phyloP scores from a whole-genome alignment of 208 protist species.

The Polymyxa betae region DNA sequence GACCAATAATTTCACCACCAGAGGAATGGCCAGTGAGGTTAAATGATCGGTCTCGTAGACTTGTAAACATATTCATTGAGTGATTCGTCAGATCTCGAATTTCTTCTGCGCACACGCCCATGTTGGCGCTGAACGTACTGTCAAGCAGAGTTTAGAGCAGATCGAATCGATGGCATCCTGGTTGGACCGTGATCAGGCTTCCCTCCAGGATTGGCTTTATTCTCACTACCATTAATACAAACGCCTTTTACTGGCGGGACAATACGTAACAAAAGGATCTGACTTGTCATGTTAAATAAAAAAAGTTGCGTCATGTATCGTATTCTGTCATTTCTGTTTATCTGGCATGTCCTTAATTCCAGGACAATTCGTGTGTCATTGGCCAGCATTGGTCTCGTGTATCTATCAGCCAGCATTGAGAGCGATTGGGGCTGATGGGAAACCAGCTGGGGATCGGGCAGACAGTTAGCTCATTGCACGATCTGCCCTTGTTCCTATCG shows the following conservation, averaged over 20 bases:
- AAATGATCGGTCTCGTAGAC: neutral
- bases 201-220: neutral
- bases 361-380: too few relatives aligned
- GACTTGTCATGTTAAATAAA: too few relatives aligned
- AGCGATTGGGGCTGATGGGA: neutral
- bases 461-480: neutral
- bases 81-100: neutral
- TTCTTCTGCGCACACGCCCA: neutral
- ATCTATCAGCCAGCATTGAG: too few relatives aligned
- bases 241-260: too few relatives aligned
- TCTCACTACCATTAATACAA: neutral
- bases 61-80: neutral
- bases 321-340: too few relatives aligned
- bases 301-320: too few relatives aligned
- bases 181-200: neutral
- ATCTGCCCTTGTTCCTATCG: constrained; percentile 15
- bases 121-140: constrained; percentile 4
- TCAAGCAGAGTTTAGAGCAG: constrained; percentile 15
- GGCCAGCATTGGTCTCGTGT: too few relatives aligned
- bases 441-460: constrained; percentile 17
- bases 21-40: constrained; percentile 5
- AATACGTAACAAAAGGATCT: too few relatives aligned
- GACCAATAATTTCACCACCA: neutral
- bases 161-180: neutral
- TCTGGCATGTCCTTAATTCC: too few relatives aligned